phyloP scores from a whole-genome alignment of 805 yeast species.

The Barnettozyma salicaria region DNA sequence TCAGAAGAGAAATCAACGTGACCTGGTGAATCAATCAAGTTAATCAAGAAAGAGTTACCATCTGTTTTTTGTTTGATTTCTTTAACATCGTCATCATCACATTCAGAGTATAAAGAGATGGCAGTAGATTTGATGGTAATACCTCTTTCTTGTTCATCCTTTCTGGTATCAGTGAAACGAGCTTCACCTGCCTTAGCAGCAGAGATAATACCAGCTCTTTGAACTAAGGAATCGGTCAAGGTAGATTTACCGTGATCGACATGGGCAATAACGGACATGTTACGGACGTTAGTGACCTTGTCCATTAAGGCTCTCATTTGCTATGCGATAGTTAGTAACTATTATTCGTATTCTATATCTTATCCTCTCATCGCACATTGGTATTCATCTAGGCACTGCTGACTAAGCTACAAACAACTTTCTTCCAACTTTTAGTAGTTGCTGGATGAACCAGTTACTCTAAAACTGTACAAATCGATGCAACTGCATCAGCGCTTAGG shows the following conservation, averaged over 20 bases:
- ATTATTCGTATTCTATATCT: no score
- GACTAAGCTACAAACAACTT: background rate
- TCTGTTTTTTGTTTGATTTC: constrained; percentile 77
- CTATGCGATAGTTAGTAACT: constrained; percentile 27
- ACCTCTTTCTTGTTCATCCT: constrained; percentile 99
- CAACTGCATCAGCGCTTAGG: no score
- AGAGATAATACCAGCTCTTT: constrained; percentile 98
- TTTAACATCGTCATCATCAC: constrained; percentile 82
- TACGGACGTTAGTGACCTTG: constrained; percentile 99
- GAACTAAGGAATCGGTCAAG: constrained; percentile 97
- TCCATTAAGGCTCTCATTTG: constrained; percentile 99
- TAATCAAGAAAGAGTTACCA: constrained; percentile 92
- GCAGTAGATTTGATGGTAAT: constrained; percentile 99
- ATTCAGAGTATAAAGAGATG: constrained; percentile 87
- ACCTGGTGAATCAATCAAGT: constrained; percentile 99
- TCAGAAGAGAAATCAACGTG: constrained; percentile 99
- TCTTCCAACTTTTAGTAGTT: background rate
- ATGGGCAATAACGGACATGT: constrained; percentile 99
- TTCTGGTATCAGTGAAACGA: constrained; percentile 99
- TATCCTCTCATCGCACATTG: no score
- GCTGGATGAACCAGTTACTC: constrained; percentile 1
- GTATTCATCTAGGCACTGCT: no score
- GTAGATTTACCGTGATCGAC: constrained; percentile 99
- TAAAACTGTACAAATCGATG: no score
- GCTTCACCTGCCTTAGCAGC: constrained; percentile 99